A percentile compares a stretch with the other conserved stretches of the same genome.
phyloP scores from a whole-genome alignment of 257 asterid species.

The Solanum commersonii region DNA sequence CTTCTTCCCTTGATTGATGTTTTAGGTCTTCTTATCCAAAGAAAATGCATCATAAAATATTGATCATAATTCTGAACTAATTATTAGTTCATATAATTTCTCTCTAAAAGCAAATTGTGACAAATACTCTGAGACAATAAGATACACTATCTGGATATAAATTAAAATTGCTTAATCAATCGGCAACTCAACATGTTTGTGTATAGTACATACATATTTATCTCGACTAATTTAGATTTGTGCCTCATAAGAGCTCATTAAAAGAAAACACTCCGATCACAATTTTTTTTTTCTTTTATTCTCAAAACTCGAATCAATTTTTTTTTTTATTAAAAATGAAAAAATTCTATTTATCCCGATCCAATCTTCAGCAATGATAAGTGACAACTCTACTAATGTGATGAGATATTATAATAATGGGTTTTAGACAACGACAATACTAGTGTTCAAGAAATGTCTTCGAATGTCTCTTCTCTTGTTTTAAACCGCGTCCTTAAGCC shows the following conservation, averaged over 20 bases:
- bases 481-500: not conserved
- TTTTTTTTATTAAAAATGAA: not conserved
- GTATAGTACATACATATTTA: not conserved
- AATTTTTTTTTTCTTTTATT: not conserved
- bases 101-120: not conserved
- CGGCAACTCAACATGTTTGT: not conserved
- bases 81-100: not conserved
- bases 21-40: no score
- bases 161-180: not conserved
- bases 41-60: not conserved
- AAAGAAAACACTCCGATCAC: not conserved
- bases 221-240: not conserved
- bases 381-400: not conserved
- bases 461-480: not conserved
- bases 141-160: not conserved
- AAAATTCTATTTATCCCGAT: not conserved
- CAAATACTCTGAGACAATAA: not conserved
- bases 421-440: not conserved
- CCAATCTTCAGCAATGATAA: not conserved
- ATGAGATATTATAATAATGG: not conserved
- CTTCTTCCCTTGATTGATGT: no score
- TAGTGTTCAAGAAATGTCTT: not conserved
- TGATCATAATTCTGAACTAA: not conserved
- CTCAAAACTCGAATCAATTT: not conserved
- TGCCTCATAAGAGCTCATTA: not conserved